phyloP scores from a whole-genome alignment of 768 basidiomycete genomes.

The Lyophyllum atratum region DNA sequence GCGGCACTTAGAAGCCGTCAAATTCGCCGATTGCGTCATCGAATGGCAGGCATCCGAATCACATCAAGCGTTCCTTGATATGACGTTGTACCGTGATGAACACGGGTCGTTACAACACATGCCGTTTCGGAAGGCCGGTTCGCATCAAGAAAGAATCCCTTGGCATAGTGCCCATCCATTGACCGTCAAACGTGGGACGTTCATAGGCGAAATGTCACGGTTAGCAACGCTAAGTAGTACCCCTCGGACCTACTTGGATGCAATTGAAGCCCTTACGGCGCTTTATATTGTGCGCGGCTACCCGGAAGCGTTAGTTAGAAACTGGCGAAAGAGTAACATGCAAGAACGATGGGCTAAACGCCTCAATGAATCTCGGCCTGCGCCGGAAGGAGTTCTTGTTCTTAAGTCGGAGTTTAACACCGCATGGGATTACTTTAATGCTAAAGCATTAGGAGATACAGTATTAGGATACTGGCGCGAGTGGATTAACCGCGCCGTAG shows the following conservation, averaged over 20 bases:
- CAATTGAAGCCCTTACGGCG: conserved; percentile 20
- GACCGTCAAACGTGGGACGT: conserved; percentile 20
- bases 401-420: conserved; percentile 31
- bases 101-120: not conserved
- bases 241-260: conserved; percentile 24
- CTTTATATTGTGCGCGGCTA: conserved; percentile 34
- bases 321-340: conserved; percentile 26
- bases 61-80: conserved; percentile 27
- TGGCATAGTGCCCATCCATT: conserved; percentile 19
- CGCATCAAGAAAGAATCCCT: conserved; percentile 24
- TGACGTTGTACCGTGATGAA: conserved; percentile 24
- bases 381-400: conserved; percentile 26
- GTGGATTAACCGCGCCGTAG: conserved; percentile 1
- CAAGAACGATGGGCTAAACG: not conserved
- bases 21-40: conserved; percentile 19
- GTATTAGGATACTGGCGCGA: conserved; percentile 27
- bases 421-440: conserved; percentile 34
- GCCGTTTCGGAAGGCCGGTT: conserved; percentile 17
- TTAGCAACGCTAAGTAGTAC: conserved; percentile 28
- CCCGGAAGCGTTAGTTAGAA: conserved; percentile 23
- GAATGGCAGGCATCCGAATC: conserved; percentile 14
- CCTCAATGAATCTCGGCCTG: not conserved
- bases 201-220: conserved; percentile 20
- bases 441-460: conserved; percentile 27
- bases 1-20: not conserved